These are phyloP conservation scores for Capsella bursapastoris DNA, from an alignment of 345 rosid species.

Conservation along the genomic window DNA sequence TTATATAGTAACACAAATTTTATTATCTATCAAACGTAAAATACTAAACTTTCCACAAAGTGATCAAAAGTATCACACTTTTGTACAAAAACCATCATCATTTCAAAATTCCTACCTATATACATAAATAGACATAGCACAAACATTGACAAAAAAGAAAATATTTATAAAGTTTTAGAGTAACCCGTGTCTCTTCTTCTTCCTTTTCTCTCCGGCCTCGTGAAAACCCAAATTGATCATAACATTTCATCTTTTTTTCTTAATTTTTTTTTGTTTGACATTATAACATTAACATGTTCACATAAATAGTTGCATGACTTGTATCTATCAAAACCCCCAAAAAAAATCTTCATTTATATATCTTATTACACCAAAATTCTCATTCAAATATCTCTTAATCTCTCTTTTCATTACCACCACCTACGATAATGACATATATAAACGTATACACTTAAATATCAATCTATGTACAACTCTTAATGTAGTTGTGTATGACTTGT, in stretches of 20 bases:
- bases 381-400: slow-evolving; percentile 33
- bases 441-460: background rate
- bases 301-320: slow-evolving; percentile 24
- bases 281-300: slow-evolving; percentile 5
- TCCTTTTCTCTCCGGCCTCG: slow-evolving; percentile 44
- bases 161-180: background rate
- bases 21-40: background rate
- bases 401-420: slow-evolving; percentile 11
- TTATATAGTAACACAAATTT: background rate
- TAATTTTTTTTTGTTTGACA: slow-evolving; percentile 28
- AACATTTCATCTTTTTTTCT: background rate
- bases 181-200: slow-evolving; percentile 45
- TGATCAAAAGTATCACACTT: slow-evolving; percentile 3
- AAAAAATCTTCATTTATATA: background rate
- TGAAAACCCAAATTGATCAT: slow-evolving; percentile 38
- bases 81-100: background rate
- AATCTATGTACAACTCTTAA: slow-evolving; percentile 3
- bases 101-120: slow-evolving; percentile 27
- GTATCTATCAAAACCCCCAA: background rate
- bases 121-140: slow-evolving; percentile 28
- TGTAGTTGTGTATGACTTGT: slow-evolving; percentile 31
- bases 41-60: slow-evolving; percentile 10
- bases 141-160: slow-evolving; percentile 38
- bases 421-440: slow-evolving; percentile 30
- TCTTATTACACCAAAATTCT: slow-evolving; percentile 26